Conservation (phyloP, 139 green algal genomes). For the Deuterostichococcus epilithicus region DNA sequence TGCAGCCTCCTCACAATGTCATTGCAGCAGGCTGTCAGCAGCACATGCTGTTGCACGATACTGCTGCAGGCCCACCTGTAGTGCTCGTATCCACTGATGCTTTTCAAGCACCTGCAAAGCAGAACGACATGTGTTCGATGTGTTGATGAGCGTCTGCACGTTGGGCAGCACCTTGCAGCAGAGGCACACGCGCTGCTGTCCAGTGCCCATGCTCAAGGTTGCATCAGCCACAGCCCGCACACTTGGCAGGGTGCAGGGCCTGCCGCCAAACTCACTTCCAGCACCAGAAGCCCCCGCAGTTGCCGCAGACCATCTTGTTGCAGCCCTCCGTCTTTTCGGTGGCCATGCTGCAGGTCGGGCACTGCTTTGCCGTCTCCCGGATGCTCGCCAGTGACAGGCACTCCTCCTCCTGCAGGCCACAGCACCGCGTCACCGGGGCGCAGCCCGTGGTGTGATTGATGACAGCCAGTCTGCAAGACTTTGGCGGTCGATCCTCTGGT, state of each 20-base stretch:
- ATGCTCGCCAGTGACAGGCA: slow-evolving; percentile 25
- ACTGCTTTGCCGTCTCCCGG: slow-evolving; percentile 46
- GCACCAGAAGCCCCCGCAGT: slow-evolving; percentile 65
- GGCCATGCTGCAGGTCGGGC: slow-evolving; percentile 61
- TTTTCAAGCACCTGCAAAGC: neutral
- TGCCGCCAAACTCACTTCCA: slow-evolving; percentile 32
- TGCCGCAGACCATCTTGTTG: slow-evolving; percentile 85
- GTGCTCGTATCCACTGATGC: neutral
- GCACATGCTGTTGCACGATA: neutral
- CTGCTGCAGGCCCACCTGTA: neutral
- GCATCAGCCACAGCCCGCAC: neutral
- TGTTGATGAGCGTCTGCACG: slow-evolving; percentile 1
- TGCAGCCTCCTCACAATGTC: slow-evolving; percentile 18
- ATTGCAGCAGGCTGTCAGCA: neutral
- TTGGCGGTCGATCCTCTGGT: too few relatives aligned
- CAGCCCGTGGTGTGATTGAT: neutral
- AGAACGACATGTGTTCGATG: slow-evolving; percentile 5
- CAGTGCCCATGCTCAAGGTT: neutral
- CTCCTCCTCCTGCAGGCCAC: slow-evolving; percentile 25
- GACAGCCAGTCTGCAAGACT: slow-evolving; percentile 1
- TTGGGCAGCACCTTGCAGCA: neutral
- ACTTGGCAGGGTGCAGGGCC: slow-evolving; percentile 1
- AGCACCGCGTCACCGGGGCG: slow-evolving; percentile 14
- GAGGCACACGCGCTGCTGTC: slow-evolving; percentile 3
- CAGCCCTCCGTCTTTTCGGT: slow-evolving; percentile 70